Conservation (phyloP, 345 rosid genomes). For the Gossypium thurberi region DNA sequence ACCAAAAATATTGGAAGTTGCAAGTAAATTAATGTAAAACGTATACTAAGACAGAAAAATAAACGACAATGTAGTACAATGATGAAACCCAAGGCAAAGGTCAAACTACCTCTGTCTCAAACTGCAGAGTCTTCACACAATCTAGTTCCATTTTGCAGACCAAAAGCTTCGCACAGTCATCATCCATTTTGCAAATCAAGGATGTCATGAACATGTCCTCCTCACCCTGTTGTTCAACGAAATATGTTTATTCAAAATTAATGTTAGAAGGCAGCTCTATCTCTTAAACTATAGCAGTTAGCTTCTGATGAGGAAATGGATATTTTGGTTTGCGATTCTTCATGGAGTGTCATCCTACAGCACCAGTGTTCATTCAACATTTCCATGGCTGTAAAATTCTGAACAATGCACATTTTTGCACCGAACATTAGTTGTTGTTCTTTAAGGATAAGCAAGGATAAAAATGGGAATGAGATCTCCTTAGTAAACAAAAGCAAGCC, state of each 20-base stretch:
- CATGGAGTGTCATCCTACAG: background rate
- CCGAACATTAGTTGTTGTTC: background rate
- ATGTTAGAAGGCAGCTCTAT: background rate
- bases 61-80: background rate
- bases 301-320: background rate
- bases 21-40: background rate
- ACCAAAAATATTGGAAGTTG: background rate
- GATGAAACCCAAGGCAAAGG: slow-evolving; percentile 16
- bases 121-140: slow-evolving; percentile 77
- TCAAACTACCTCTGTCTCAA: slow-evolving; percentile 74
- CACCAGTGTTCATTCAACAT: background rate
- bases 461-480: background rate
- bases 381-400: background rate
- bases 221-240: slow-evolving; percentile 51
- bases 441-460: background rate
- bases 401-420: background rate
- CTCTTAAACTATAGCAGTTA: slow-evolving; percentile 3
- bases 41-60: background rate
- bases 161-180: slow-evolving; percentile 72
- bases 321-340: slow-evolving; percentile 6
- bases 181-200: slow-evolving; percentile 76
- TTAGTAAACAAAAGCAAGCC: background rate
- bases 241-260: background rate
- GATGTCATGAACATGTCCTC: slow-evolving; percentile 82
- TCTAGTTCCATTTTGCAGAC: slow-evolving; percentile 87